Conservation (phyloP, 1,284 basidiomycete species). For the Ceratorhiza oryzae-sativae region DNA sequence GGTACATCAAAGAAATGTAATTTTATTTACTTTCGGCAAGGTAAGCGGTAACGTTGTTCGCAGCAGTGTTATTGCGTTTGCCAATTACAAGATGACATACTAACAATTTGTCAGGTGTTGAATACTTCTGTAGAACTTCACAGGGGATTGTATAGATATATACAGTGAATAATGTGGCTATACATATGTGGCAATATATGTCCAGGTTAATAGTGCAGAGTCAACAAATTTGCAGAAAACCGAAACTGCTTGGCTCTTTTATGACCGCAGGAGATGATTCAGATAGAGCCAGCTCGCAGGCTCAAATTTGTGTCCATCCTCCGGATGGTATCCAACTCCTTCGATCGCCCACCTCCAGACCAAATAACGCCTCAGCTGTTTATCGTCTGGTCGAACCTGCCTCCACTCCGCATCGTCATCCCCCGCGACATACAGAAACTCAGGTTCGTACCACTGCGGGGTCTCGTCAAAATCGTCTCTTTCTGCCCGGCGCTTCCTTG, state of each 20-base stretch:
- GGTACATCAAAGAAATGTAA: too few species aligned
- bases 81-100: too few species aligned
- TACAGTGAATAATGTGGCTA: too few species aligned
- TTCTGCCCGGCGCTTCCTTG: background rate
- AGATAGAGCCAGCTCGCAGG: slow-evolving; percentile 17
- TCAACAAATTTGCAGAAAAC: too few species aligned
- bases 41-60: too few species aligned
- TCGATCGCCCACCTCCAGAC: slow-evolving; percentile 47
- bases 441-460: slow-evolving; percentile 21
- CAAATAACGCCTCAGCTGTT: slow-evolving; percentile 65
- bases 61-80: too few species aligned
- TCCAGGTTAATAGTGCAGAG: too few species aligned
- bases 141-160: too few species aligned
- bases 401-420: slow-evolving; percentile 60
- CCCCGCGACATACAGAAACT: slow-evolving; percentile 45
- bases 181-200: too few species aligned
- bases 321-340: slow-evolving; percentile 35
- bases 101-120: too few species aligned
- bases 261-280: slow-evolving; percentile 3
- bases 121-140: too few species aligned
- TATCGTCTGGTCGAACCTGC: slow-evolving; percentile 63
- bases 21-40: too few species aligned
- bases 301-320: slow-evolving; percentile 5
- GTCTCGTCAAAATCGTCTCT: slow-evolving; percentile 37
- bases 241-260: background rate